Percentiles rank a stretch among this genome's conserved stretches.
phyloP scores from a whole-genome alignment of 139 green algal genomes.

The Monoraphidium neglectum region DNA sequence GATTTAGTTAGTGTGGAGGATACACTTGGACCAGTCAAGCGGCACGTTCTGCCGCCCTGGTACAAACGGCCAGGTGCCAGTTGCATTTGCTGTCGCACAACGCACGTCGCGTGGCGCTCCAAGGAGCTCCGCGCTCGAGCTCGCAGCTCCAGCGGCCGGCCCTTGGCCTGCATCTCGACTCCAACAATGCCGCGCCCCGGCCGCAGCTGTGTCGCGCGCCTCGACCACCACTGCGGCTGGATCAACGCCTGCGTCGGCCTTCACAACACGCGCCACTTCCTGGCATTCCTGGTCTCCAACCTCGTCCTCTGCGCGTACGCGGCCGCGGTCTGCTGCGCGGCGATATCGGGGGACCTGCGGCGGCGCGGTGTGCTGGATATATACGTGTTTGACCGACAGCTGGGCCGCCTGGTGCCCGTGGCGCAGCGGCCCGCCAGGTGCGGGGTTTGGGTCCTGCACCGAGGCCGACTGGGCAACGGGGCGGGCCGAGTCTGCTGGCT shows the following conservation, averaged over 20 bases:
- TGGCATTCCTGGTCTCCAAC: conserved; percentile 45
- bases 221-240: conserved; percentile 85
- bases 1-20: too few species aligned
- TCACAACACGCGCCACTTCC: conserved; percentile 57
- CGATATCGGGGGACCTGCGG: conserved; percentile 6
- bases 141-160: too few species aligned
- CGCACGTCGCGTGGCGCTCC: too few species aligned
- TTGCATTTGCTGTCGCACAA: too few species aligned
- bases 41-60: too few species aligned
- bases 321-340: background rate
- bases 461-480: too few species aligned
- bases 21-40: too few species aligned
- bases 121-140: too few species aligned
- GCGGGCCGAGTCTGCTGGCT: too few species aligned
- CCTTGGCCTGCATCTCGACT: too few species aligned
- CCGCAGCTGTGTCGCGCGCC: conserved; percentile 56
- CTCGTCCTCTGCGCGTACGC: background rate
- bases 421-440: conserved; percentile 9
- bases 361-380: conserved; percentile 5
- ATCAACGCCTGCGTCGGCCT: conserved; percentile 80
- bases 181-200: too few species aligned
- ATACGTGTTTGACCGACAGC: conserved; percentile 9
- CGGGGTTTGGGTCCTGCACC: background rate
- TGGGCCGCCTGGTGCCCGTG: background rate
- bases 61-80: too few species aligned